phyloP scores from a whole-genome alignment of 176 grass and related monocot species.

The Musa schizocarpa region DNA sequence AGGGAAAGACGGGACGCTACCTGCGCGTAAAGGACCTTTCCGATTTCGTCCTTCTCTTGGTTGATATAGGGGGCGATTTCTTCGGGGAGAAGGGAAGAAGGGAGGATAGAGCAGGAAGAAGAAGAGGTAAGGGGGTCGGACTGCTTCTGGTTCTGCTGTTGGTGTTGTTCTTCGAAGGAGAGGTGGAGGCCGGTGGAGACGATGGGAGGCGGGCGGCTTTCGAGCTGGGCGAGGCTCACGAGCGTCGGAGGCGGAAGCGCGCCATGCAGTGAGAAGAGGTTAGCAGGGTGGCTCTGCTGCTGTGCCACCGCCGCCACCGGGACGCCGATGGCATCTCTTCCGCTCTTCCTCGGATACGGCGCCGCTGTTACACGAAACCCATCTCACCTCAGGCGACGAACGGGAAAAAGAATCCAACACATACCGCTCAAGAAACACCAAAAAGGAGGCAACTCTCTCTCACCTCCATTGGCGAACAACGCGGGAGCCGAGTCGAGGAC shows the following conservation, averaged over 20 bases:
- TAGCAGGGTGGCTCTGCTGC: background rate
- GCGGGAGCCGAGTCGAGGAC: background rate
- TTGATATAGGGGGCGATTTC: background rate
- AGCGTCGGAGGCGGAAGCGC: background rate
- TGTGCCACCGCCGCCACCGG: background rate
- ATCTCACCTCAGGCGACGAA: background rate
- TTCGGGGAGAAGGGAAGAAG: background rate
- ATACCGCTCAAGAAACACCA: background rate
- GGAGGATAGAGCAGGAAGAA: background rate
- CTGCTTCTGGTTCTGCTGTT: background rate
- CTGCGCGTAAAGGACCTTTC: constrained; percentile 3
- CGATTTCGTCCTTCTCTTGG: constrained; percentile 2
- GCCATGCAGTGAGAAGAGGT: background rate
- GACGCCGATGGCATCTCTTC: background rate
- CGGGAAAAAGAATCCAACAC: background rate
- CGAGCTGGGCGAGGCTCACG: background rate
- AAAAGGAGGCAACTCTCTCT: background rate
- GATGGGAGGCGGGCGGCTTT: background rate
- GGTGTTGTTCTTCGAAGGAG: constrained; percentile 1
- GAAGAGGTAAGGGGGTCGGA: background rate
- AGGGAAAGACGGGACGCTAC: background rate
- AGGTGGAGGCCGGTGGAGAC: constrained; percentile 13
- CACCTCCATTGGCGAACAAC: constrained; percentile 13
- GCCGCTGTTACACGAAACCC: background rate
- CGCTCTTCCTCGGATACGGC: constrained; percentile 6